These are phyloP conservation scores for Fabrea salina DNA, from an alignment of 169 alveolate genomes.

Conservation along the genomic window DNA sequence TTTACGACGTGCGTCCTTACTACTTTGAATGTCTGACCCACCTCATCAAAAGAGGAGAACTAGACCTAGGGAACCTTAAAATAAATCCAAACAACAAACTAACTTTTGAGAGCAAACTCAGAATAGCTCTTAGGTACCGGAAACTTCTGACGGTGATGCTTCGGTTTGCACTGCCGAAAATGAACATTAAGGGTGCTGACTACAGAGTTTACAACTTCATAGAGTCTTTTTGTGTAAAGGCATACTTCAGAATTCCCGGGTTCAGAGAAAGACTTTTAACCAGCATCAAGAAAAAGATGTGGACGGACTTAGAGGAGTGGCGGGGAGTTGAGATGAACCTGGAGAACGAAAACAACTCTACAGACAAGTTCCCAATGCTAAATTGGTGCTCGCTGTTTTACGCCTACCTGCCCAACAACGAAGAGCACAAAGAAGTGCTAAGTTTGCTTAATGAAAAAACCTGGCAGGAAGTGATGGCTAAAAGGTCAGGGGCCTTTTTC, in stretches of 20 bases:
- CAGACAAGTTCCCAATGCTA: constrained; percentile 38
- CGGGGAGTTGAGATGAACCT: constrained; percentile 46
- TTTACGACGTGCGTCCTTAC: constrained; percentile 13
- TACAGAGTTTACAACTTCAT: constrained; percentile 46
- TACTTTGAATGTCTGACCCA: constrained; percentile 22
- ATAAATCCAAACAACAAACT: too few relatives aligned
- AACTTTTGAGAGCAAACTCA: constrained; percentile 29
- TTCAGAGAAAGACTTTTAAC: constrained; percentile 40
- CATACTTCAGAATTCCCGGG: constrained; percentile 59
- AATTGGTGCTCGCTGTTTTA: constrained; percentile 55
- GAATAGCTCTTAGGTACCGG: constrained; percentile 42
- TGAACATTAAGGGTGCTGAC: constrained; percentile 46
- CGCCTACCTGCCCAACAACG: constrained; percentile 40
- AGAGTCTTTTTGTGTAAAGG: constrained; percentile 38
- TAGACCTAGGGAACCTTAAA: constrained; percentile 19
- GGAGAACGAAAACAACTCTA: constrained; percentile 19
- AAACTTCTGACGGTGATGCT: constrained; percentile 34
- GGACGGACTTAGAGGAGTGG: constrained; percentile 53
- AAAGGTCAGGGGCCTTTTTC: constrained; percentile 60
- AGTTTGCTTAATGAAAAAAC: not conserved
- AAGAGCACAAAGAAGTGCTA: constrained; percentile 23
- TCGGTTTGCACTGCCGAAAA: constrained; percentile 38
- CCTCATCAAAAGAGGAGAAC: constrained; percentile 25
- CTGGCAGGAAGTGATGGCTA: constrained; percentile 48
- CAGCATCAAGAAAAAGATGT: constrained; percentile 20